These are phyloP conservation scores for Effrenium voratum DNA, from an alignment of 73 alveolate species.

Conservation along the genomic window DNA sequence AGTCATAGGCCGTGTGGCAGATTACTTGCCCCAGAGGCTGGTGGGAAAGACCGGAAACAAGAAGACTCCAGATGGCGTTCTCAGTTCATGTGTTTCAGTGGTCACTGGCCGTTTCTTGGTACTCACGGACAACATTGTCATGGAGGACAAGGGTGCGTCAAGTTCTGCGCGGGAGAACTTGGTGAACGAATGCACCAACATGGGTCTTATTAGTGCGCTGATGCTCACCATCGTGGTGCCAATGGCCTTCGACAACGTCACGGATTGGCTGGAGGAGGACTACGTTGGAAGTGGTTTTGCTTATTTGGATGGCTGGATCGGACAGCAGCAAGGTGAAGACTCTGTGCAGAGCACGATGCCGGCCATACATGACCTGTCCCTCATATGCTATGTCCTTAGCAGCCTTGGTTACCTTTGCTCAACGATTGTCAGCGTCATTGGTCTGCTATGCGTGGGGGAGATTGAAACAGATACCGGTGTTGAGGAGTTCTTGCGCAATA, in stretches of 20 bases:
- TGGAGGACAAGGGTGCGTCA: slow-evolving; percentile 4
- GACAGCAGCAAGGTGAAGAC: slow-evolving; percentile 4
- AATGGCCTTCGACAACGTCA: slow-evolving; percentile 12
- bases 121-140: background rate
- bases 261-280: slow-evolving; percentile 30
- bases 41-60: background rate
- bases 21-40: slow-evolving; percentile 8
- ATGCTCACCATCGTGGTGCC: background rate
- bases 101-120: background rate
- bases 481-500: background rate
- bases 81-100: background rate
- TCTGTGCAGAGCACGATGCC: background rate
- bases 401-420: background rate
- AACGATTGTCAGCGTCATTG: background rate
- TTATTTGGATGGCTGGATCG: background rate
- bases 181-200: slow-evolving; percentile 34
- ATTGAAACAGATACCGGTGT: slow-evolving; percentile 1
- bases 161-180: background rate
- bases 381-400: background rate
- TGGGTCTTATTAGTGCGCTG: slow-evolving; percentile 22
- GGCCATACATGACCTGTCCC: background rate
- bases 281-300: slow-evolving; percentile 20
- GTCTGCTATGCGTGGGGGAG: slow-evolving; percentile 17
- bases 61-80: slow-evolving; percentile 18
- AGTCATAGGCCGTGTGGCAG: background rate